Conservation (phyloP, 1,139 yeast genomes). For the Hanseniaspora gamundiae region DNA sequence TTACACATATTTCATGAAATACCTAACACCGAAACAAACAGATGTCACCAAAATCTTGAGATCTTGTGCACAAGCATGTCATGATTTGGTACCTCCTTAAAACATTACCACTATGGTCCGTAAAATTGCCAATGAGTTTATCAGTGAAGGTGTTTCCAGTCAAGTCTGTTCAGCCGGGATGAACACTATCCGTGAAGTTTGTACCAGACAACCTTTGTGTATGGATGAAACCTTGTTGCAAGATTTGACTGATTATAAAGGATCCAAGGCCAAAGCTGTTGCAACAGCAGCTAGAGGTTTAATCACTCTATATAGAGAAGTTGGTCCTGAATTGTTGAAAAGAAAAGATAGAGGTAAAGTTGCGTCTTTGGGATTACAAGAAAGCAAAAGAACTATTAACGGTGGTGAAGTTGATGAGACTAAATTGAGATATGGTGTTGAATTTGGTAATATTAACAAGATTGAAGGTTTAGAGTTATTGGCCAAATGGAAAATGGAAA, state of each 20-base stretch:
- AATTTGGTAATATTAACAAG: conserved; percentile 43
- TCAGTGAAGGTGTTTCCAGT: conserved; percentile 94
- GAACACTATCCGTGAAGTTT: conserved; percentile 85
- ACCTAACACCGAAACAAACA: conserved; percentile 84
- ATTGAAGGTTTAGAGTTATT: conserved; percentile 86
- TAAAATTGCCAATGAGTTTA: conserved; percentile 93
- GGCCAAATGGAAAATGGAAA: conserved; percentile 59
- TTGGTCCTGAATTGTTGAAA: conserved; percentile 90
- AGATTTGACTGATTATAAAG: conserved; percentile 81
- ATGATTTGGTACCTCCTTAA: conserved; percentile 95
- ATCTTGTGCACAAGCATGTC: conserved; percentile 92
- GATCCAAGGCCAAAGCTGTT: conserved; percentile 87
- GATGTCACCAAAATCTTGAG: conserved; percentile 96
- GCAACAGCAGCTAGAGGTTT: conserved; percentile 91
- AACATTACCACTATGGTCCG: conserved; percentile 65
- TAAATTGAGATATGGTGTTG: conserved; percentile 50
- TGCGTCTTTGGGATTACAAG: conserved; percentile 70
- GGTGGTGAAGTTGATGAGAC: conserved; percentile 11
- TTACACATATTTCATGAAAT: conserved; percentile 78
- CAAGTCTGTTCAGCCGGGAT: conserved; percentile 98
- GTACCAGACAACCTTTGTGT: conserved; percentile 87
- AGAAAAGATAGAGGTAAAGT: conserved; percentile 86
- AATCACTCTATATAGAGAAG: conserved; percentile 75
- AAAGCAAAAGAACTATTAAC: conserved; percentile 31
- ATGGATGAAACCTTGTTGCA: conserved; percentile 78